Evolutionary conservation across 805 yeast genomes (phyloP), one percentile per base, ranked within the genome.

Genomic region (Kodamaea fukazawae): DNA sequence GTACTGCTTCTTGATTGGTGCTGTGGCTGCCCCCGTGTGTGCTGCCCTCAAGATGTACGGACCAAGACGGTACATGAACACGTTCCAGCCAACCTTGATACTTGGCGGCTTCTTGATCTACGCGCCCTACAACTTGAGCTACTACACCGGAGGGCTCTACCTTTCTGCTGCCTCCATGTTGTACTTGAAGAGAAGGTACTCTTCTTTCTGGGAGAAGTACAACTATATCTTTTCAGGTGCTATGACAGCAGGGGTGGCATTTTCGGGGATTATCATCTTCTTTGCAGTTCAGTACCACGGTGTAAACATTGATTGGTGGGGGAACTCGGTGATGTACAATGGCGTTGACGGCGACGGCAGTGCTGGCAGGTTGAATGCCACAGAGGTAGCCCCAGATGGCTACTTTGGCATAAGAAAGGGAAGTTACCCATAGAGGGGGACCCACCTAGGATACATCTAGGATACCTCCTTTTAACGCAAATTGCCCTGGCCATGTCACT

Each of bases 271-370:
- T 40, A 63, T 64, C 38, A 60, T 64, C 18, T 64, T 63, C 53
- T 64, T 64, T 45, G 63, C 69, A 2, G 68, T 63, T 6, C 60
- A 60, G 40, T 64, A 61, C 38, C 55, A 62, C 34, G 57, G 47
- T 7, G 60, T 54, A 37, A 38, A 43, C 23, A 46, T 63, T 25
- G 28, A 14, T 10, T 61, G 65, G 66, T 60, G 66, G 66, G 65
- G 65, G 4, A 55, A 55, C 34, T 43, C 31, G 13, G 60, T 69
- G 10, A 27, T 53, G 1, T 54, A 48, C 36, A 48, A 31, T 1
- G 76, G 76, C 40, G 39, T 59, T 28, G 76, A 72, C 34, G 67
- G 63, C 29, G 20, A 14, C 10, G 76, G 82, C 10, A 44, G 74
- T 13, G 4, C 33, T 3, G 15, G 30, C 7, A 36, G 41, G 13